Evolutionary conservation across 2,329 filamentous ascomycete species (phyloP).

Genomic region (Clarireedia sp.): DNA sequence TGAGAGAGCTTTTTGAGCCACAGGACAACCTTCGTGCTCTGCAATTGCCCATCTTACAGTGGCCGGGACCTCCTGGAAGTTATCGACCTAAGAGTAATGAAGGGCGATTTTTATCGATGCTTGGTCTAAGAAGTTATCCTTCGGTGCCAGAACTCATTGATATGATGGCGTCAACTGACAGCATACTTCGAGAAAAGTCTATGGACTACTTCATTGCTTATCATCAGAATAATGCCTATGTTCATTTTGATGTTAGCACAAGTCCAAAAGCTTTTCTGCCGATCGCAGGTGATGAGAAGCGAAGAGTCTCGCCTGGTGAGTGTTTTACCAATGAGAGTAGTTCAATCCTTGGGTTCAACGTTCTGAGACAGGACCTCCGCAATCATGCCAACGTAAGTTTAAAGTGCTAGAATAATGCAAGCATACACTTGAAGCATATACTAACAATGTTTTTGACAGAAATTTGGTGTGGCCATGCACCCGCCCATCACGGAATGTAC

Average conservation of each 20-base stretch:
- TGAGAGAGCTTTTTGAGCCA: conserved; percentile 77
- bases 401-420: not conserved
- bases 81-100: conserved; percentile 61
- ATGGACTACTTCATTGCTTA: conserved; percentile 78
- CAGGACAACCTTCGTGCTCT: conserved; percentile 62
- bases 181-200: conserved; percentile 54
- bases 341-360: conserved; percentile 69
- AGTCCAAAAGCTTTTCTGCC: conserved; percentile 60
- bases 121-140: conserved; percentile 70
- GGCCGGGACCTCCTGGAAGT: conserved; percentile 59
- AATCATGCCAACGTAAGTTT: conserved; percentile 55
- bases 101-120: conserved; percentile 60
- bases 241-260: conserved; percentile 48
- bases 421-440: not conserved
- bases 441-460: conserved; percentile 32
- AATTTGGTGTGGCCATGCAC: conserved; percentile 79
- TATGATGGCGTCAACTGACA: conserved; percentile 61
- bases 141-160: conserved; percentile 65
- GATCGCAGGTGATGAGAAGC: conserved; percentile 56
- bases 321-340: conserved; percentile 79
- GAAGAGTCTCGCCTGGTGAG: conserved; percentile 61
- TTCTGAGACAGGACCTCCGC: conserved; percentile 69
- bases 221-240: conserved; percentile 71
- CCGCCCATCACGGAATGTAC: conserved; percentile 74
- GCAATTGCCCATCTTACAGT: conserved; percentile 69